Conservation (phyloP, 2,329 filamentous ascomycete genomes). For the Talaromyces atroroseus region DNA sequence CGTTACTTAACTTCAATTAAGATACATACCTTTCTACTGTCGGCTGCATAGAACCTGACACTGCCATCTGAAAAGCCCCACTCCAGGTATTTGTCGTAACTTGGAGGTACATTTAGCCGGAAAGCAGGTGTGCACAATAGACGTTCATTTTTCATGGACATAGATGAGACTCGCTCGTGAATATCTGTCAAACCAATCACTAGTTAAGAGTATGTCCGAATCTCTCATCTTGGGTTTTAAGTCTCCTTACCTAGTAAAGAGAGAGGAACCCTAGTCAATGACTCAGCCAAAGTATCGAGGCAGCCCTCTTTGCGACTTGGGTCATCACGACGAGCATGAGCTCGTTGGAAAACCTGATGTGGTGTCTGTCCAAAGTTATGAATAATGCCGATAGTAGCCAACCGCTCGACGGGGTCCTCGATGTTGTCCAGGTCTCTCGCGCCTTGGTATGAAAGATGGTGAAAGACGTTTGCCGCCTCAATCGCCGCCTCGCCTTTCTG, state of each 20-base stretch:
- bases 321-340: conserved; percentile 73
- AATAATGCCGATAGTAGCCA: conserved; percentile 90
- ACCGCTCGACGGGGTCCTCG: conserved; percentile 75
- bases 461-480: conserved; percentile 90
- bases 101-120: conserved; percentile 77
- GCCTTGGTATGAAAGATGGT: conserved; percentile 90
- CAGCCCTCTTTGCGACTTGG: conserved; percentile 59
- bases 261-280: conserved; percentile 70
- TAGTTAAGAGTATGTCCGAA: not conserved
- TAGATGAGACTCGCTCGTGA: conserved; percentile 71
- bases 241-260: conserved; percentile 59
- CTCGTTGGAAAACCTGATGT: conserved; percentile 80
- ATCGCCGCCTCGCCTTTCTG: conserved; percentile 89
- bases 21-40: conserved; percentile 65
- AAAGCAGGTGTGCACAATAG: conserved; percentile 79
- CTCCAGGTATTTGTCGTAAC: conserved; percentile 85
- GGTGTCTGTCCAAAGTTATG: conserved; percentile 99
- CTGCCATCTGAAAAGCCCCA: conserved; percentile 95
- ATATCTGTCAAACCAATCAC: conserved; percentile 44
- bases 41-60: conserved; percentile 81
- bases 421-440: conserved; percentile 90
- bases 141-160: conserved; percentile 74
- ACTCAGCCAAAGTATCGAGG: conserved; percentile 72
- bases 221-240: not conserved
- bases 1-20: not conserved